Base-by-base conservation (phyloP, 2,329 filamentous ascomycete genomes). In the Fusarium sp. region DNA sequence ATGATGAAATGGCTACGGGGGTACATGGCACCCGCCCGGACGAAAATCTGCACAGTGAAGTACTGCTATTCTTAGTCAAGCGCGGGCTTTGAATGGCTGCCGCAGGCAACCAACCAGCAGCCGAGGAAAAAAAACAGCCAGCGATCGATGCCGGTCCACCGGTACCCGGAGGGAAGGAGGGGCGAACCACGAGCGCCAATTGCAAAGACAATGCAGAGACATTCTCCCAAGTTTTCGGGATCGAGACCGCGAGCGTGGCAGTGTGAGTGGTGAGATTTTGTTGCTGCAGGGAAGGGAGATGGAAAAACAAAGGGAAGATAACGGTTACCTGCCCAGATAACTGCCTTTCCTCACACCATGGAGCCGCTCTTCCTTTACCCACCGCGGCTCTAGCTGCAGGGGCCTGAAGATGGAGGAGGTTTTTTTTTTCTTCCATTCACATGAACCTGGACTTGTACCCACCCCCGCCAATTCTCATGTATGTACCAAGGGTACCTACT, bases 381-480 rank as follows among this genome's bases (percentile, higher is more conserved):
- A 44, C 27, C 40, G 40, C 40, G n/a, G 40, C 57, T 35, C 40
- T 49, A 35, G 58, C 24, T 46, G 29, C 58, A 60, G 31, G 10
- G 12, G n/a, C n/a, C 40, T 27, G 38, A 33, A 29, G 22, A 40
- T 57, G 56, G 36, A 42, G 36, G 38, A 33, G 35, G 22, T 60
- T 60, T 46, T 60, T 60, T 33, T 60, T 60, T 33, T 33, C 46
- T 60, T 24, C 58, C 58, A 35, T 60, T 60, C 58, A 60, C 57
- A 60, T 60, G 58, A 60, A 60, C 58, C 40, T 60, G n/a, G 40
- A 29, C 12, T 40, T 14, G 58, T 73, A 61, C 49, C 71, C 70
- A 73, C 71, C 71, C 71, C 70, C 71, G 49, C 70, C 51, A 55
- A 73, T 35, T 71, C 55, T 44, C 20, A 60, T 64, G 57, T 69